Conservation (phyloP, 75 land plant species). For the Cryptomeria japonica region DNA sequence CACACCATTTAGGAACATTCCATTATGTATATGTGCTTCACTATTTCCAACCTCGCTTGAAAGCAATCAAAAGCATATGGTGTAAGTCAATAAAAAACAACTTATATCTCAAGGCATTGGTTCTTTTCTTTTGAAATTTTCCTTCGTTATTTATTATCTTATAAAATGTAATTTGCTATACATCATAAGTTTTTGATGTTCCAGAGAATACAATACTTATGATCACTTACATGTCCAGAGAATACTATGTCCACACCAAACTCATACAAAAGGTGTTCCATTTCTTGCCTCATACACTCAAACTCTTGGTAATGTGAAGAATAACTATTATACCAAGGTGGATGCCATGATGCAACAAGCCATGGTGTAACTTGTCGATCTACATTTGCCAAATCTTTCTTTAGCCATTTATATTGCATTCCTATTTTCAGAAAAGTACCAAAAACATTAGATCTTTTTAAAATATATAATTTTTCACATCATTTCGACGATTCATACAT, state of each 20-base stretch:
- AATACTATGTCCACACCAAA: constrained; percentile 84
- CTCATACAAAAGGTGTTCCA: constrained; percentile 81
- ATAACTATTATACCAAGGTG: constrained; percentile 97
- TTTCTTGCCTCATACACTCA: constrained; percentile 93
- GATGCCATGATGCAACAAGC: constrained; percentile 86
- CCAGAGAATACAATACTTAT: background rate
- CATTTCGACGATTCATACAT: background rate
- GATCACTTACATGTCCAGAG: constrained; percentile 83
- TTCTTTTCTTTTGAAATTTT: background rate
- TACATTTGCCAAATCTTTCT: constrained; percentile 51
- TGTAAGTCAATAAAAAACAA: background rate
- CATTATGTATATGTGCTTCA: background rate
- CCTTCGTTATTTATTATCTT: background rate
- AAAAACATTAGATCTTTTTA: constrained; percentile 4
- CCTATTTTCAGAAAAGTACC: constrained; percentile 38
- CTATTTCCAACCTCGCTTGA: background rate
- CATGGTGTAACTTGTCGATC: constrained; percentile 83
- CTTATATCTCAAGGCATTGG: background rate
- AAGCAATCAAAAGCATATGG: background rate
- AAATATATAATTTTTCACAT: background rate
- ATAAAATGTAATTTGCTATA: background rate
- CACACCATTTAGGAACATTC: background rate
- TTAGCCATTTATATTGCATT: constrained; percentile 82
- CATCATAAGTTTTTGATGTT: background rate
- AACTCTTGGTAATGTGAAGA: constrained; percentile 91